These are phyloP conservation scores for Citrus maxima DNA, from an alignment of 345 rosid species.

Conservation along the genomic window DNA sequence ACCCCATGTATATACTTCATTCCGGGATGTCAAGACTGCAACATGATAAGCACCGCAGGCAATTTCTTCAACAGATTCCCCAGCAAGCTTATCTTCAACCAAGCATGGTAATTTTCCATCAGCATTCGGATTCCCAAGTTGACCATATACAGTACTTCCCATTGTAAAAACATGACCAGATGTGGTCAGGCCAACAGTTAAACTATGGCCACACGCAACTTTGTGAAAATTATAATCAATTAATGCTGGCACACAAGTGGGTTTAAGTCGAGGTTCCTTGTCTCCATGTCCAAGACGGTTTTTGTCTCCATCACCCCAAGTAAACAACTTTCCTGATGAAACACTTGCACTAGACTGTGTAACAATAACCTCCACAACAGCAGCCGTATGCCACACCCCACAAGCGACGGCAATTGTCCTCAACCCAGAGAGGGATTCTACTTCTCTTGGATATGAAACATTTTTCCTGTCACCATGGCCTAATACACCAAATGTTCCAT, in stretches of 20 bases:
- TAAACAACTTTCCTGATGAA: constrained; percentile 84
- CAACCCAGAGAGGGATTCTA: constrained; percentile 81
- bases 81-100: constrained; percentile 63
- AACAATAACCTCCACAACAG: constrained; percentile 86
- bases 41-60: constrained; percentile 92
- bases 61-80: constrained; percentile 81
- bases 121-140: constrained; percentile 79
- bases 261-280: constrained; percentile 81
- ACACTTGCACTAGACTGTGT: constrained; percentile 70
- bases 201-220: constrained; percentile 91
- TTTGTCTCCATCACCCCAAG: constrained; percentile 99
- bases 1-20: constrained; percentile 94
- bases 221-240: constrained; percentile 74
- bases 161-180: constrained; percentile 73
- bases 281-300: constrained; percentile 95
- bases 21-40: constrained; percentile 71
- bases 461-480: constrained; percentile 85
- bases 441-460: constrained; percentile 74
- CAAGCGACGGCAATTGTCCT: constrained; percentile 81
- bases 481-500: constrained; percentile 92
- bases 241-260: constrained; percentile 86
- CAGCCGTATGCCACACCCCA: constrained; percentile 99
- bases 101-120: constrained; percentile 79
- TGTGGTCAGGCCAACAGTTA: constrained; percentile 87
- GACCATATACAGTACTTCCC: constrained; percentile 97